Conservation (phyloP, 768 basidiomycete genomes). For the Favolaschia claudopus region DNA sequence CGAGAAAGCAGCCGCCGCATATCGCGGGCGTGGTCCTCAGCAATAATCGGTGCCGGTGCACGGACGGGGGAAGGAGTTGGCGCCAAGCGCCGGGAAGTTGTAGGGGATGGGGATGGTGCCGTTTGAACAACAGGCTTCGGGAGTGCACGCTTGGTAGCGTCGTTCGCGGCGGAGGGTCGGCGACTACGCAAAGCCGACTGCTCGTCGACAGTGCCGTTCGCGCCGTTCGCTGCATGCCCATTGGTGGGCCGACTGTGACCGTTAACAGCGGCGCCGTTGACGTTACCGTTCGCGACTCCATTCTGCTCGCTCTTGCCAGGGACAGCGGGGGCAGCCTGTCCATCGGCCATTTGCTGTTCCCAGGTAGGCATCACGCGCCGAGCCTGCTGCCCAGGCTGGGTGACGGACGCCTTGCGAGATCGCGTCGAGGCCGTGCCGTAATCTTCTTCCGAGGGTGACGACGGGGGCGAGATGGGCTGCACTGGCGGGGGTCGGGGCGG, state of each 20-base stretch:
- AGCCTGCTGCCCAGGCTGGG: conserved; percentile 35
- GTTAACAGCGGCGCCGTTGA: not conserved
- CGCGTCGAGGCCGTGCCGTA: conserved; percentile 32
- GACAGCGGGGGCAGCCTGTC: conserved; percentile 7
- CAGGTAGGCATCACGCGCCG: conserved; percentile 39
- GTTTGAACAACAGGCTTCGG: conserved; percentile 30
- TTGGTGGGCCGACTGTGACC: too few species aligned
- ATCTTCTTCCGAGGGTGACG: conserved; percentile 53
- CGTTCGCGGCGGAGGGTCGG: not conserved
- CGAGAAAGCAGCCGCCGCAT: conserved; percentile 71
- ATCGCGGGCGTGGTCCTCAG: conserved; percentile 61
- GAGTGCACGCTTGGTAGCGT: conserved; percentile 11
- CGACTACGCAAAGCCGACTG: not conserved
- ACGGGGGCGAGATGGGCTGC: conserved; percentile 53
- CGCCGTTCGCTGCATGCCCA: too few species aligned
- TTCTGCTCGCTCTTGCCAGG: conserved; percentile 10
- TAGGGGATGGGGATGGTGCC: conserved; percentile 25
- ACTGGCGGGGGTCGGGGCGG: conserved; percentile 62
- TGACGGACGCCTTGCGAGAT: conserved; percentile 35
- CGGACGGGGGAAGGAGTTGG: conserved; percentile 17
- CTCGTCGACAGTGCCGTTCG: not conserved
- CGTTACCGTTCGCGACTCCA: not conserved
- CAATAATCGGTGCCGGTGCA: conserved; percentile 39
- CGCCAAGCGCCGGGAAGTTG: conserved; percentile 25
- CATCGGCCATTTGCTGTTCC: conserved; percentile 29